Conservation (phyloP, 1,284 basidiomycete genomes). For the Phaffia rhodozyma region DNA sequence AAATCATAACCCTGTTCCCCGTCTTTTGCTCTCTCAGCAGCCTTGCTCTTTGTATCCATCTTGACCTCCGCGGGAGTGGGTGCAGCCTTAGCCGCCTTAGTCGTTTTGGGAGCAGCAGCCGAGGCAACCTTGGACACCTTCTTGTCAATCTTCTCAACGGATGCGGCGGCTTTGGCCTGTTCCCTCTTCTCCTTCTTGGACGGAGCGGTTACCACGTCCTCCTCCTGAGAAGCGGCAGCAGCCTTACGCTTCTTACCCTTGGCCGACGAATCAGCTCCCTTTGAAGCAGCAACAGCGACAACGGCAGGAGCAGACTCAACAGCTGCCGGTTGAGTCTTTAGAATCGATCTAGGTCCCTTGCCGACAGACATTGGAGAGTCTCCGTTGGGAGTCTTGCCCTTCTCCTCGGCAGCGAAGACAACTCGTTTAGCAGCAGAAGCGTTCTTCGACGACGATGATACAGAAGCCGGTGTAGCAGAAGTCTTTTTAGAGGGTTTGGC, state of each 20-base stretch:
- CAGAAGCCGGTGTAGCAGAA: neutral
- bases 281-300: neutral
- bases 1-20: constrained; percentile 25
- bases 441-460: neutral
- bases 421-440: constrained; percentile 18
- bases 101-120: constrained; percentile 14
- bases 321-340: constrained; percentile 6
- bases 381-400: constrained; percentile 18
- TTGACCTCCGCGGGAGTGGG: constrained; percentile 5
- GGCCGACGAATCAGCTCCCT: neutral
- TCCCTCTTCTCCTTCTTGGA: constrained; percentile 17
- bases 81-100: constrained; percentile 14
- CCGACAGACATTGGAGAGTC: constrained; percentile 5
- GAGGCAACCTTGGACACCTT: constrained; percentile 13
- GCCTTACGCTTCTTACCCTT: constrained; percentile 16
- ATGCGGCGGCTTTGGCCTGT: constrained; percentile 13
- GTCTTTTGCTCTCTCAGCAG: constrained; percentile 14
- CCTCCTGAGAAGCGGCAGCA: neutral
- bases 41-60: constrained; percentile 18
- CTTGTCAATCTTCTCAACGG: constrained; percentile 11
- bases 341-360: constrained; percentile 19
- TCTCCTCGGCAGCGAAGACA: constrained; percentile 23
- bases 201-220: constrained; percentile 3
- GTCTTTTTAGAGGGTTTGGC: constrained; percentile 9
- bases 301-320: neutral